These are phyloP conservation scores for Penicillium coprophilum DNA, from an alignment of 495 filamentous ascomycete species.

Conservation along the genomic window DNA sequence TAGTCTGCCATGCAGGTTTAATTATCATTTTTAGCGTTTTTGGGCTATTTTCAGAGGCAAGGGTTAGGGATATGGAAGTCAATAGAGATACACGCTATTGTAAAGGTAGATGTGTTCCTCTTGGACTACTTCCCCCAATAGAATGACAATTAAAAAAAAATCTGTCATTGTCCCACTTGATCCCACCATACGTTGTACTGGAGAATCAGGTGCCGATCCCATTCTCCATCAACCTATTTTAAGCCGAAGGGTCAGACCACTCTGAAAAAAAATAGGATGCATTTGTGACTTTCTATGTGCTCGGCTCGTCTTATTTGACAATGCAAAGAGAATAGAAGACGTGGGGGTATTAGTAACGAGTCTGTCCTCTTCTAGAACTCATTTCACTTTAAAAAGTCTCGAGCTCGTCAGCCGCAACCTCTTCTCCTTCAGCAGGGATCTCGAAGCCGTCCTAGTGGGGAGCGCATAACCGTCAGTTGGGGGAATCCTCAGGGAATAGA, in stretches of 20 bases:
- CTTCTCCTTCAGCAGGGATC: constrained; percentile 46
- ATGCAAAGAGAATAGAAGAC: constrained; percentile 8
- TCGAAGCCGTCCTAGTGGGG: constrained; percentile 52
- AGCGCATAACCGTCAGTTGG: constrained; percentile 11
- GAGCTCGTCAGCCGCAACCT: constrained; percentile 41
- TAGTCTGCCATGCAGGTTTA: constrained; percentile 23
- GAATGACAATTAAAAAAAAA: too few species aligned
- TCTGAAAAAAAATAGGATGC: background rate
- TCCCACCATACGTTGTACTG: constrained; percentile 1
- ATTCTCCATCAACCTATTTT: constrained; percentile 6
- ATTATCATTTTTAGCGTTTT: constrained; percentile 12
- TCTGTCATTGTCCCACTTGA: too few species aligned
- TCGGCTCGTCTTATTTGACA: constrained; percentile 11
- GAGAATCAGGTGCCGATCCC: constrained; percentile 8
- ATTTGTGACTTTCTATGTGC: constrained; percentile 23
- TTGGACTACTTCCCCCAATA: too few species aligned
- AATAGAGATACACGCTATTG: too few species aligned
- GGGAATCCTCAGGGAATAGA: background rate
- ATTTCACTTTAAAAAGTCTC: constrained; percentile 49
- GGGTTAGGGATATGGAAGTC: background rate
- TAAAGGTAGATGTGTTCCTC: too few species aligned
- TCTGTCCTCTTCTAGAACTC: constrained; percentile 14
- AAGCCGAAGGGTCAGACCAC: constrained; percentile 8
- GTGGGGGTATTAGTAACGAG: constrained; percentile 28
- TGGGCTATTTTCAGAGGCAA: background rate